Conservation (phyloP, 2,329 filamentous ascomycete species). For the Tympanopsis confertula region DNA sequence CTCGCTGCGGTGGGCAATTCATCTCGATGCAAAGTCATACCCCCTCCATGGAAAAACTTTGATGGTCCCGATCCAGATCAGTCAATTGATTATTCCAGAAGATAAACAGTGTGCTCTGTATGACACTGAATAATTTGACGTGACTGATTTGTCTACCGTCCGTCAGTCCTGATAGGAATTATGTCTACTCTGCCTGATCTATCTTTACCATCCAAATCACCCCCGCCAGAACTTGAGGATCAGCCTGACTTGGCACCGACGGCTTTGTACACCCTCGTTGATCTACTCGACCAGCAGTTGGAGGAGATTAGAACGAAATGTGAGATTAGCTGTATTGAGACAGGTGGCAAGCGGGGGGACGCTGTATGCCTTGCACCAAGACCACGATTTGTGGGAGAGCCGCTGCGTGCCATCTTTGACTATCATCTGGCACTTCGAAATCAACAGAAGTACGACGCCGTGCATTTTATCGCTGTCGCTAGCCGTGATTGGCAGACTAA, state of each 20-base stretch:
- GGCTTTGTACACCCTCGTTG: conserved; percentile 7
- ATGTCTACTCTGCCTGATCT: conserved; percentile 7
- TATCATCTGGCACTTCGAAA: conserved; percentile 7
- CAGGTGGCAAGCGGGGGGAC: conserved; percentile 2
- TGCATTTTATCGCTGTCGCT: conserved; percentile 7
- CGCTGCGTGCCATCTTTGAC: conserved; percentile 7
- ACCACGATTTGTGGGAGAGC: conserved; percentile 7
- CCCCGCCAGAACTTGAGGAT: conserved; percentile 7
- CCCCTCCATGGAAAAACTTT: no score
- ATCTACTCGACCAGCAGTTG: conserved; percentile 4
- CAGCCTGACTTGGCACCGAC: conserved; percentile 6
- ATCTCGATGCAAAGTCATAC: no score
- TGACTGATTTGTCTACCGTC: no score
- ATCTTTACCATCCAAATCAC: conserved; percentile 7
- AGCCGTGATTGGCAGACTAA: conserved; percentile 3
- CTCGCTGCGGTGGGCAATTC: no score
- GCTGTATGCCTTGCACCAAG: conserved; percentile 5
- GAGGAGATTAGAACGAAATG: conserved; percentile 4
- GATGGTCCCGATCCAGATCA: no score
- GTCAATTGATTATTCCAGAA: no score
- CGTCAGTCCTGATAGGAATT: no score
- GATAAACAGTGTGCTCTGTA: no score
- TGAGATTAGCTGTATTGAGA: conserved; percentile 3
- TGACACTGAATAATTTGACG: no score
- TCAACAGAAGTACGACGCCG: conserved; percentile 6